These are phyloP conservation scores for Trichosanthes cucumerina DNA, from an alignment of 306 rosid species.

Conservation along the genomic window DNA sequence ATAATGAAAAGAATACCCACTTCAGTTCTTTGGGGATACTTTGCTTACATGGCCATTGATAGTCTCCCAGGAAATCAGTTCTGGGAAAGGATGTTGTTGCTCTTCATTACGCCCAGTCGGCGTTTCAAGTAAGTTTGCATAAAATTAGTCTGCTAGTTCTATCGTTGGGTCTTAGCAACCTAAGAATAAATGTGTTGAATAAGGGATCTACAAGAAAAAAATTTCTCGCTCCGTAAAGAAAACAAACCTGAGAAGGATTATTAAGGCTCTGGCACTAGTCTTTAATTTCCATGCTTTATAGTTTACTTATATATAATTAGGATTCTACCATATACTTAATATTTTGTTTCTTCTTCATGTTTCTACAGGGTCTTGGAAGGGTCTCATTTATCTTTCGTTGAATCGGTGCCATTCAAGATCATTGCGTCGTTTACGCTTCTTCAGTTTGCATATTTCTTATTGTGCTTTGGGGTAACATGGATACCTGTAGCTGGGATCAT, in stretches of 20 bases:
- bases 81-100: conserved; percentile 33
- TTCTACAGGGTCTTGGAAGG: conserved; percentile 33
- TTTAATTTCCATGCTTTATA: background rate
- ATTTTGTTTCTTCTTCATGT: background rate
- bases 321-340: background rate
- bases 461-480: conserved; percentile 40
- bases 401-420: conserved; percentile 32
- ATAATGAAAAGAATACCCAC: conserved; percentile 30
- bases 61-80: conserved; percentile 44
- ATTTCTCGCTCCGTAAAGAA: too few relatives aligned
- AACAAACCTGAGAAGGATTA: background rate
- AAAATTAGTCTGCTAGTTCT: background rate
- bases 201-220: too few relatives aligned
- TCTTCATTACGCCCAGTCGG: conserved; percentile 29
- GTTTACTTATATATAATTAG: background rate
- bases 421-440: conserved; percentile 27
- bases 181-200: background rate
- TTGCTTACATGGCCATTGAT: conserved; percentile 45
- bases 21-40: conserved; percentile 42
- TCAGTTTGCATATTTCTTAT: conserved; percentile 25
- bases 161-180: background rate
- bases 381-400: conserved; percentile 29
- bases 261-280: background rate
- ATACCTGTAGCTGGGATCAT: conserved; percentile 40
- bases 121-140: conserved; percentile 27